Evolutionary conservation across 371 early-diverging fungal genomes (phyloP).

Genomic region (Actinomortierella wolfii): DNA sequence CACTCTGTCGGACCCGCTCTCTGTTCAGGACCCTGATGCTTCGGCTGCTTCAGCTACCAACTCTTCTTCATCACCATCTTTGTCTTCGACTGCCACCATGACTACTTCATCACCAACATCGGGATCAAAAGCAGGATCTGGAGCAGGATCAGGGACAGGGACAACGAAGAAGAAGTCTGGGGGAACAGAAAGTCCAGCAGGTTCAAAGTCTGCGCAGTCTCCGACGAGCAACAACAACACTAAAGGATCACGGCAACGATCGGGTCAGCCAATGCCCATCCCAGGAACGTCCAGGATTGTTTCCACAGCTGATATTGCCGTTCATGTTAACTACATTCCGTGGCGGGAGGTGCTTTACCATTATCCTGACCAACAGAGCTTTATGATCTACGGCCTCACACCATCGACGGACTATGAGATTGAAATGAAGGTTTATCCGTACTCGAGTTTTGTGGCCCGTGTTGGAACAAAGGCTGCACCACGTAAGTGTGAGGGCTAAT

Average conservation of each 20-base stretch:
- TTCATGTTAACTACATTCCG: slow-evolving; percentile 45
- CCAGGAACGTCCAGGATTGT: slow-evolving; percentile 26
- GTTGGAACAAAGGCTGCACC: slow-evolving; percentile 42
- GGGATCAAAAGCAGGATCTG: slow-evolving; percentile 2
- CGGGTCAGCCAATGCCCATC: slow-evolving; percentile 4
- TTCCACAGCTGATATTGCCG: slow-evolving; percentile 41
- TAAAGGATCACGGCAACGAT: slow-evolving; percentile 5
- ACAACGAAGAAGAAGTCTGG: no score
- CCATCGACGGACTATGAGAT: slow-evolving; percentile 46
- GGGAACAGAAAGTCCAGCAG: no score
- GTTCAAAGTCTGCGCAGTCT: no score
- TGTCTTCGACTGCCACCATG: not conserved
- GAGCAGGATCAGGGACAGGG: no score
- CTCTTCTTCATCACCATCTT: slow-evolving; percentile 6
- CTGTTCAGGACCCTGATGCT: not conserved
- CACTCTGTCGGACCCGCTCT: slow-evolving; percentile 27
- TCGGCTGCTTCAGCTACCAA: slow-evolving; percentile 6
- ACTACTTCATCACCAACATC: not conserved
- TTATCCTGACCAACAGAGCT: slow-evolving; percentile 44
- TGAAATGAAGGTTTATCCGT: slow-evolving; percentile 42
- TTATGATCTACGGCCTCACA: slow-evolving; percentile 36
- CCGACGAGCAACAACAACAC: no score
- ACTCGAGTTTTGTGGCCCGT: slow-evolving; percentile 34
- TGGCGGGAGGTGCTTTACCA: slow-evolving; percentile 46
- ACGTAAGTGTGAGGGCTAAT: slow-evolving; percentile 18